Base-by-base conservation (phyloP, 345 rosid genomes). In the Geranium brycei region DNA sequence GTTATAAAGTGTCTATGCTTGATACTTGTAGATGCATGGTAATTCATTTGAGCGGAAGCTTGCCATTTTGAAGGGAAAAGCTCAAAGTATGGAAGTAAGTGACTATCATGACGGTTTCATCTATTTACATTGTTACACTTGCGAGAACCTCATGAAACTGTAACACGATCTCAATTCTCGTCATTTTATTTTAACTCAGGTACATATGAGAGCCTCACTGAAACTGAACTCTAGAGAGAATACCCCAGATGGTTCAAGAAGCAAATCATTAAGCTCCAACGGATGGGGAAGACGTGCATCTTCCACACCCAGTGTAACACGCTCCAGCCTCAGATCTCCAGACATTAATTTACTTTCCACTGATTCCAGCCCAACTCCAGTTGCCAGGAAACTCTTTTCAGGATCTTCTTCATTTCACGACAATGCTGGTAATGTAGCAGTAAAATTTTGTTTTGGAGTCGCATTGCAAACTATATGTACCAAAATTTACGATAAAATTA, bases 41-140 rank as follows among this genome's bases (percentile, higher is more conserved):
- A 91, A 91, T 80, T 91, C 97, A 40, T 91, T 86, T 79, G 89
- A 91, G 74, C 72, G 92, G 79, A 91, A 86, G 80, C 95, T 91
- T 57, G 82, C 95, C 62, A 66, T 78, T 66, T 67, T 90, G 63
- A 87, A 86, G 73, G 91, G 85, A 66, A 78, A 76, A 64, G 68
- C 70, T 32, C 67, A 76, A 71, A 65, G 23, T 66, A 64, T 69
- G 35, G 82, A 78, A 57, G 97, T 80, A 78, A 72, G 87, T 71
- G 51, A 64, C 57, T 68, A 15, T 62, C 17, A 1, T 19, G 16
- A 59, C 59, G 19, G 41, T 62, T 60, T 8, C 38, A 60, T 5
- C 15, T 31, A 16, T 60, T 8, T 28, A 28, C 12, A 28, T 12
- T 23, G 38, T 60, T 35, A 10, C 35, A 4, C 63, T 60, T 31